A percentile compares a stretch with the other conserved stretches of the same genome.
Conservation (phyloP, 129 eudicot species). For the carrot (Daucus carota) region DH1_v3.0 NC_030384.2:35279501-35280000, state of each 20-base stretch:
- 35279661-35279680: conserved; percentile 75
- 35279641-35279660: conserved; percentile 83
- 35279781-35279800: conserved; percentile 78
- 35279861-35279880: conserved; percentile 61
- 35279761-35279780: conserved; percentile 91
- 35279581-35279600: conserved; percentile 75
- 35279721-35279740: conserved; percentile 85
- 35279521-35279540: conserved; percentile 84
- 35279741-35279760: conserved; percentile 78
- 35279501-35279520: conserved; percentile 82
- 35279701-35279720: conserved; percentile 87
- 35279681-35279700: conserved; percentile 87
- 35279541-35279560: conserved; percentile 69
- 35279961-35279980: conserved; percentile 87
- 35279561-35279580: conserved; percentile 70
- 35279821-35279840: conserved; percentile 71
- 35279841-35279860: conserved; percentile 65
- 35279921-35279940: conserved; percentile 78
- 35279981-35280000: conserved; percentile 90
- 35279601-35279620: conserved; percentile 69
- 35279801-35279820: conserved; percentile 76
- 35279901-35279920: conserved; percentile 92
- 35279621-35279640: conserved; percentile 68
- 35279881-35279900: conserved; percentile 97
- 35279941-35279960: conserved; percentile 96